These are phyloP conservation scores for Leccinum brunneo-olivaceum DNA, from an alignment of 1,284 basidiomycete genomes.

Conservation along the genomic window DNA sequence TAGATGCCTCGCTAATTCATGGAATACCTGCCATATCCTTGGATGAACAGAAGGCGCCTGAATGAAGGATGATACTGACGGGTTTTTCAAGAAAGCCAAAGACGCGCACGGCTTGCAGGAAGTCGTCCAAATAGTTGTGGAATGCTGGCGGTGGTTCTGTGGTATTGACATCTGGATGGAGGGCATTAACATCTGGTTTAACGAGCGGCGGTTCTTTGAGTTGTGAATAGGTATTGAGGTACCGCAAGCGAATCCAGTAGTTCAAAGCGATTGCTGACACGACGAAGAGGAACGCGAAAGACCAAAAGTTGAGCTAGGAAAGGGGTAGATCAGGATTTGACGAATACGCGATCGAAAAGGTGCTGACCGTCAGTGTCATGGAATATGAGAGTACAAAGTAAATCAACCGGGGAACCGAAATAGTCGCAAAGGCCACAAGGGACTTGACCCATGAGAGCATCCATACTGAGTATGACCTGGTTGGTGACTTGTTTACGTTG, in stretches of 20 bases:
- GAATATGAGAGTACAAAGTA: slow-evolving; percentile 81
- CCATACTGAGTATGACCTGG: slow-evolving; percentile 52
- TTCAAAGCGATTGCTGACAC: slow-evolving; percentile 64
- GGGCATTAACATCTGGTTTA: slow-evolving; percentile 71
- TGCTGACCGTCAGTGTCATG: slow-evolving; percentile 73
- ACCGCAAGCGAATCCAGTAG: slow-evolving; percentile 80
- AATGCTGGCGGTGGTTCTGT: slow-evolving; percentile 70
- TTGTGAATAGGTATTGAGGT: slow-evolving; percentile 71
- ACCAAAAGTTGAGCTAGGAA: slow-evolving; percentile 79
- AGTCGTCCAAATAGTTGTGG: slow-evolving; percentile 93
- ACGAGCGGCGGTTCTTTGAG: slow-evolving; percentile 80
- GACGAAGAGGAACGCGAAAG: slow-evolving; percentile 71
- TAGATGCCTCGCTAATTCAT: slow-evolving; percentile 88
- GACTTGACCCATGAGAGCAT: slow-evolving; percentile 69
- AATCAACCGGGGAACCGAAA: slow-evolving; percentile 71
- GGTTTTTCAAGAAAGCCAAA: slow-evolving; percentile 96
- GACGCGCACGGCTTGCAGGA: slow-evolving; percentile 87
- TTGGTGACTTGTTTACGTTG: slow-evolving; percentile 5
- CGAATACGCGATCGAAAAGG: background rate
- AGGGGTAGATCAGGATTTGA: slow-evolving; percentile 2
- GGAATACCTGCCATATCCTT: slow-evolving; percentile 64
- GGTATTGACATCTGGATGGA: slow-evolving; percentile 82
- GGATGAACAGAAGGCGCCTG: background rate
- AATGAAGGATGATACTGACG: slow-evolving; percentile 39
- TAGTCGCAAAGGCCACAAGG: slow-evolving; percentile 70